A percentile compares a stretch with the other conserved stretches of the same genome.
phyloP scores from a whole-genome alignment of 1,139 yeast species.

The Taphrina betulina region DNA sequence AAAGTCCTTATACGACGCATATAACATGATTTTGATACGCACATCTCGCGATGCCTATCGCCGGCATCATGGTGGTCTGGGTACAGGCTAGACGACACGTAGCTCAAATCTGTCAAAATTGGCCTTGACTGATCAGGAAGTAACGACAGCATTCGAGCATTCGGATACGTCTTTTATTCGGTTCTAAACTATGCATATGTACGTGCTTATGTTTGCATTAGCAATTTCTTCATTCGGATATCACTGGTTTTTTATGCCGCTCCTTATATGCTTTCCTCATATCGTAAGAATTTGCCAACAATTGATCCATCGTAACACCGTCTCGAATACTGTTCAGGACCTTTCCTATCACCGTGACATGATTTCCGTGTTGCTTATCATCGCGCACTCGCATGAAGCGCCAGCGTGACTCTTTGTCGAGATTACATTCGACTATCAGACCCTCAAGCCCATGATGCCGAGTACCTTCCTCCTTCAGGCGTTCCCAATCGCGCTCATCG shows the following conservation, averaged over 20 bases:
- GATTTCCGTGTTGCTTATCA: slow-evolving; percentile 88
- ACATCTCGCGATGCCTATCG: not conserved
- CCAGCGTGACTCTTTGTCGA: slow-evolving; percentile 68
- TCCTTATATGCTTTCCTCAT: slow-evolving; percentile 54
- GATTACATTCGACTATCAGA: slow-evolving; percentile 80
- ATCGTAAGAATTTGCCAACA: slow-evolving; percentile 52
- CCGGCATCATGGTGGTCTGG: no score
- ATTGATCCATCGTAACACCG: slow-evolving; percentile 76
- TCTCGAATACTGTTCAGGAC: slow-evolving; percentile 82
- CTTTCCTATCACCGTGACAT: slow-evolving; percentile 71
- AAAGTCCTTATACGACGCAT: not conserved
- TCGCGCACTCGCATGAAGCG: slow-evolving; percentile 83
- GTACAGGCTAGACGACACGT: no score
- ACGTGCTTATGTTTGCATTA: no score
- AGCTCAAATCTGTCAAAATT: no score
- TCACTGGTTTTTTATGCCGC: slow-evolving; percentile 45
- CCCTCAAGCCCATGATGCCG: slow-evolving; percentile 66
- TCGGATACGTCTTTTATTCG: no score
- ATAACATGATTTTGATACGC: not conserved
- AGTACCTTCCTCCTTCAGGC: slow-evolving; percentile 63
- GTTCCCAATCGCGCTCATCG: slow-evolving; percentile 77
- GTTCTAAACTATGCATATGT: no score
- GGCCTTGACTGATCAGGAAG: no score
- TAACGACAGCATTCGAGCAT: no score
- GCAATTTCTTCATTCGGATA: no score